phyloP scores from a whole-genome alignment of 257 asterid genomes.

The Nicotiana tomentosiformis region DNA sequence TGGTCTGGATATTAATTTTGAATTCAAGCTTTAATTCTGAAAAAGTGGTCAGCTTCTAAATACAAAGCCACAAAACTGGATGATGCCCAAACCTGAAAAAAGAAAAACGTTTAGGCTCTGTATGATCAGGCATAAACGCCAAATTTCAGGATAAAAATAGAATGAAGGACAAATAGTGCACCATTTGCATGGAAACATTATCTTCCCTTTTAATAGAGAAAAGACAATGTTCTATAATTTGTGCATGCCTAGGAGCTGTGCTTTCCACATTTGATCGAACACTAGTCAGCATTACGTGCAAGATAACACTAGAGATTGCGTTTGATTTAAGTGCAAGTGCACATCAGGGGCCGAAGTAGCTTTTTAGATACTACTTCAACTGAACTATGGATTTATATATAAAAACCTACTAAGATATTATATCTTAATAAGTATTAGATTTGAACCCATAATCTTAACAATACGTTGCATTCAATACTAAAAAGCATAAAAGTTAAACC shows the following conservation, averaged over 20 bases:
- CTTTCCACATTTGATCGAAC: conserved; percentile 3
- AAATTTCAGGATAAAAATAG: background rate
- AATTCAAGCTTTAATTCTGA: too few species aligned
- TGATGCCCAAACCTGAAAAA: background rate
- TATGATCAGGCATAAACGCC: background rate
- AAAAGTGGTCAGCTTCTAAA: too few species aligned
- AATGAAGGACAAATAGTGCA: background rate
- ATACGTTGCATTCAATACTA: too few species aligned
- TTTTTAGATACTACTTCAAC: too few species aligned
- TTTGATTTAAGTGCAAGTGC: background rate
- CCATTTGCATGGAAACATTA: background rate
- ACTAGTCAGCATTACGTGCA: background rate
- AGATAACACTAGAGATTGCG: background rate
- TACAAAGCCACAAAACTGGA: too few species aligned
- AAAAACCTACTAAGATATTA: too few species aligned
- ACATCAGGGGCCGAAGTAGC: too few species aligned
- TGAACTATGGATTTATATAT: too few species aligned
- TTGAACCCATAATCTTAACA: too few species aligned
- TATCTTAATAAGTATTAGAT: too few species aligned
- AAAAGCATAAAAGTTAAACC: too few species aligned
- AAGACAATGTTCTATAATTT: background rate
- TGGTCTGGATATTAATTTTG: too few species aligned
- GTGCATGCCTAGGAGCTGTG: background rate
- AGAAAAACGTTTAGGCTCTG: background rate
- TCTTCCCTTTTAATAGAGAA: background rate